Percentiles rank a stretch among this genome's conserved stretches.
These are phyloP conservation scores for Scedosporium apiospermum DNA, from an alignment of 2,329 filamentous ascomycete species.

Conservation along the genomic window DNA sequence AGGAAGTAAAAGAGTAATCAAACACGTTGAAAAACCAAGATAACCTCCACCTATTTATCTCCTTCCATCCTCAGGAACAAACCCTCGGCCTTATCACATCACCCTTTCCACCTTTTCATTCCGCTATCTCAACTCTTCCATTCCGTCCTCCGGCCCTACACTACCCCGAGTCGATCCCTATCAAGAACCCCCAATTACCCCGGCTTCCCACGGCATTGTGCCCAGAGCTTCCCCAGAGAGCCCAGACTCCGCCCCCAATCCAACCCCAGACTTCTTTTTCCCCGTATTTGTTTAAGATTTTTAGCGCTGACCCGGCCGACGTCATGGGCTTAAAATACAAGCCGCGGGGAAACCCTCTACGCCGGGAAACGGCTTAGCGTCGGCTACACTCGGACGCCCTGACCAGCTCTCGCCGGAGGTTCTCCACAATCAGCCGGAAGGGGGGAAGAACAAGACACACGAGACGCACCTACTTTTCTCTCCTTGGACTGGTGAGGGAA, in stretches of 20 bases:
- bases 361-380: neutral
- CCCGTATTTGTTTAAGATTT: neutral
- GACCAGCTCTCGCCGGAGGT: too few relatives aligned
- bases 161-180: neutral
- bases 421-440: too few relatives aligned
- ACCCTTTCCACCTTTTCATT: neutral
- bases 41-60: too few relatives aligned
- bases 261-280: too few relatives aligned
- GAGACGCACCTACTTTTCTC: too few relatives aligned
- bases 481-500: too few relatives aligned
- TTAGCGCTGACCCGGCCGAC: neutral
- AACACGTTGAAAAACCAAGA: too few relatives aligned
- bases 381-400: neutral
- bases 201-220: slow-evolving; percentile 1
- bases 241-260: too few relatives aligned
- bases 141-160: neutral
- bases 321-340: neutral
- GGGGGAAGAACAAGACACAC: too few relatives aligned
- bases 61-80: neutral
- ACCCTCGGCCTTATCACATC: neutral
- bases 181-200: neutral
- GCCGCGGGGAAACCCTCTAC: neutral
- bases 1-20: too few relatives aligned
- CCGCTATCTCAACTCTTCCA: neutral
- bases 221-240: too few relatives aligned